Evolutionary conservation across 1,284 basidiomycete genomes (phyloP).

Genomic region (Thelephora terrestris): DNA sequence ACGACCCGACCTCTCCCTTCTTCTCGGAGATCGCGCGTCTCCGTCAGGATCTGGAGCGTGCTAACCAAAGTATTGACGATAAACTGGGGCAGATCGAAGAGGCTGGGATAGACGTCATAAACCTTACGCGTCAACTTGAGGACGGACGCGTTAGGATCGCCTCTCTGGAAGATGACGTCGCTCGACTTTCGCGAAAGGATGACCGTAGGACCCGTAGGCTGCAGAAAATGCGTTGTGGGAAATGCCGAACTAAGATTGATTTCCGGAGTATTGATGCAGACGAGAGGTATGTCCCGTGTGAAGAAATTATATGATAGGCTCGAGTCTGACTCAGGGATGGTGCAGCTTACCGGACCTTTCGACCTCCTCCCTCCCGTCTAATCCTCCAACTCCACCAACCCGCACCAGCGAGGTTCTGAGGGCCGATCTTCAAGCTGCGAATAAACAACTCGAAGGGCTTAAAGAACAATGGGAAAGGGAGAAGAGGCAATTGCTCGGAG

Average conservation of each 20-base stretch:
- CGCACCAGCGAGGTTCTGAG: constrained; percentile 52
- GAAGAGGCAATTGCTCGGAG: constrained; percentile 46
- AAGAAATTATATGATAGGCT: constrained; percentile 1
- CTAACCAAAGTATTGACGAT: constrained; percentile 76
- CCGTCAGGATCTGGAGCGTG: constrained; percentile 60
- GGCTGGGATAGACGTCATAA: constrained; percentile 61
- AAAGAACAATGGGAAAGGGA: constrained; percentile 61
- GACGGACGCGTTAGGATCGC: constrained; percentile 51
- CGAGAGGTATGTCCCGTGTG: constrained; percentile 40
- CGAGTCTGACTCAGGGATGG: not conserved
- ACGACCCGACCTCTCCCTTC: constrained; percentile 46
- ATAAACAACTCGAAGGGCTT: constrained; percentile 49
- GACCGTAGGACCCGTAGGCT: constrained; percentile 50
- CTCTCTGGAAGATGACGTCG: constrained; percentile 56
- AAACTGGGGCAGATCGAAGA: constrained; percentile 77
- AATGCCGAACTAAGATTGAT: constrained; percentile 55
- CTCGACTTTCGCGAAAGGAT: constrained; percentile 49
- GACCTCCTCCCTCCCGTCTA: constrained; percentile 33
- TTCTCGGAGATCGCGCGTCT: constrained; percentile 55
- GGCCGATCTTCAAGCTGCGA: constrained; percentile 46
- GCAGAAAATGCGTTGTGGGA: constrained; percentile 49
- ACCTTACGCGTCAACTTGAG: constrained; percentile 58
- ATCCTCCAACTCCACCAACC: constrained; percentile 56
- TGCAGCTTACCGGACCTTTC: constrained; percentile 44
- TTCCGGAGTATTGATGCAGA: constrained; percentile 37